These are phyloP conservation scores for Lecanicillium sp. DNA, from an alignment of 2,329 filamentous ascomycete species.

Conservation along the genomic window DNA sequence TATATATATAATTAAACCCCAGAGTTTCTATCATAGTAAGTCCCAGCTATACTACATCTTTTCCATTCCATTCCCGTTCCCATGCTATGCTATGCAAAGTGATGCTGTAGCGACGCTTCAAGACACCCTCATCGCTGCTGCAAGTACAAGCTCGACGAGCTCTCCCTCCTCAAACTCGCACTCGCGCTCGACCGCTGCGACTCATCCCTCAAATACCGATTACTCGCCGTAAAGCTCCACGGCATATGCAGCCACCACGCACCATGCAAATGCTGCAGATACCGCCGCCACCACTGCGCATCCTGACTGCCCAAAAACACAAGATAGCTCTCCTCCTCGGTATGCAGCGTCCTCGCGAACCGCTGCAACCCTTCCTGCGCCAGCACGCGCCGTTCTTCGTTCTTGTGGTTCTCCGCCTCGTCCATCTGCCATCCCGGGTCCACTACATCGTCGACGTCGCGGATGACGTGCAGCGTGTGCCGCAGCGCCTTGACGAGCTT, in stretches of 20 bases:
- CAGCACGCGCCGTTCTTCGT: slow-evolving; percentile 12
- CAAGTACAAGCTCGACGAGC: too few species aligned
- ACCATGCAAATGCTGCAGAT: slow-evolving; percentile 17
- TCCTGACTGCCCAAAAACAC: slow-evolving; percentile 19
- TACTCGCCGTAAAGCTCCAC: slow-evolving; percentile 16
- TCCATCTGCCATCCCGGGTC: slow-evolving; percentile 19
- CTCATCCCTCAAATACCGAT: slow-evolving; percentile 2
- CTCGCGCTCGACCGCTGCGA: too few species aligned
- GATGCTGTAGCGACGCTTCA: too few species aligned
- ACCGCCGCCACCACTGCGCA: slow-evolving; percentile 17
- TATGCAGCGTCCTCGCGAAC: slow-evolving; percentile 14
- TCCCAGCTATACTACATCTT: too few species aligned
- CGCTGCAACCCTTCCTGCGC: slow-evolving; percentile 14
- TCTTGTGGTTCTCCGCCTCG: slow-evolving; percentile 15
- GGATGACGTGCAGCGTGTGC: slow-evolving; percentile 18
- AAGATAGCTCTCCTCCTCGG: slow-evolving; percentile 16
- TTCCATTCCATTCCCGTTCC: too few species aligned
- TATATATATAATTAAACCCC: too few species aligned
- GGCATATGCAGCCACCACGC: slow-evolving; percentile 20
- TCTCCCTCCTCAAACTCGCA: too few species aligned
- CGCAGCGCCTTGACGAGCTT: slow-evolving; percentile 14
- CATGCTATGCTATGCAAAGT: too few species aligned
- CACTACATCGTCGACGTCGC: slow-evolving; percentile 17
- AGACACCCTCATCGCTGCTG: too few species aligned
- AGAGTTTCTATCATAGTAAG: too few species aligned